Percentiles rank a stretch among this genome's conserved stretches.
These are phyloP conservation scores for Diutina ranongensis DNA, from an alignment of 1,139 yeast species.

Conservation along the genomic window DNA sequence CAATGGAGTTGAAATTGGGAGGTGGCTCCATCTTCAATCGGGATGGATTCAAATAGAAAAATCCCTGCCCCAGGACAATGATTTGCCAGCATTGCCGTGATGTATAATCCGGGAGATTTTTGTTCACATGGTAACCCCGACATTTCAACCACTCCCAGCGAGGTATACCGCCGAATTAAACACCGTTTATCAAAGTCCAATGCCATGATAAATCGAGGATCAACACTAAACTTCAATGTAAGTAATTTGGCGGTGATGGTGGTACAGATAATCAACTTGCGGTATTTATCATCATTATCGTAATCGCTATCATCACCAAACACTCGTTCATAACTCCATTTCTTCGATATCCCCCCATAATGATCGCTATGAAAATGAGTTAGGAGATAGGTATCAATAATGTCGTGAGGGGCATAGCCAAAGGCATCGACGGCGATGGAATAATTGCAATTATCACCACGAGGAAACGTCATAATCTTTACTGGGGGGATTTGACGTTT, in stretches of 20 bases:
- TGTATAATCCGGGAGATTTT: conserved; percentile 36
- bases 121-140: conserved; percentile 8
- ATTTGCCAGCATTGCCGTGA: conserved; percentile 68
- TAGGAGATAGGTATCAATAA: conserved; percentile 42
- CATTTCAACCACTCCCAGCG: conserved; percentile 9
- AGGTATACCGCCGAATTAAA: conserved; percentile 14
- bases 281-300: not conserved
- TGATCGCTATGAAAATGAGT: conserved; percentile 93
- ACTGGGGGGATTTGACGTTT: conserved; percentile 32
- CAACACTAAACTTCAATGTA: conserved; percentile 41
- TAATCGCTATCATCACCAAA: conserved; percentile 16
- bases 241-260: conserved; percentile 52
- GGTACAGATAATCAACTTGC: conserved; percentile 51
- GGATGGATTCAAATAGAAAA: conserved; percentile 51
- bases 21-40: conserved; percentile 14
- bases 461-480: conserved; percentile 38
- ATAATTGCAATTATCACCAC: conserved; percentile 12
- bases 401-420: conserved; percentile 36
- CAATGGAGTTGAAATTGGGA: conserved; percentile 53
- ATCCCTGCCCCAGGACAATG: conserved; percentile 95
- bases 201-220: conserved; percentile 36
- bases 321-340: conserved; percentile 48
- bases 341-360: conserved; percentile 71
- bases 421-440: conserved; percentile 61
- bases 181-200: conserved; percentile 34